These are phyloP conservation scores for Suillus weaverae DNA, from an alignment of 768 basidiomycete genomes.

Conservation along the genomic window DNA sequence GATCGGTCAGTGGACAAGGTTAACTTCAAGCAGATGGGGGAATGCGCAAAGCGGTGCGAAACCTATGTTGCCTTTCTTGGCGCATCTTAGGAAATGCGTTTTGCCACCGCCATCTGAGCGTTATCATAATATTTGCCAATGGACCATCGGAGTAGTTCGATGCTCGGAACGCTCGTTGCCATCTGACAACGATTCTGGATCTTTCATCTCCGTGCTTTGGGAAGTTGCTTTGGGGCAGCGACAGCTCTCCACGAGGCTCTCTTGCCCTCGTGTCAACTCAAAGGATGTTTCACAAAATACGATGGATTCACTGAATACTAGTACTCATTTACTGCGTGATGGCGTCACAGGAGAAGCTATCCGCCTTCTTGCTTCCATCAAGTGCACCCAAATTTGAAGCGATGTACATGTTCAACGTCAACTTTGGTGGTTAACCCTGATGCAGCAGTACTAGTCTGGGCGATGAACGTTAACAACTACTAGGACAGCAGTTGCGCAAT, in stretches of 20 bases:
- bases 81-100: not conserved
- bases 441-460: conserved; percentile 9
- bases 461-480: conserved; percentile 12
- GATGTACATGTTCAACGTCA: not conserved
- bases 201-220: not conserved
- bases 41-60: conserved; percentile 11
- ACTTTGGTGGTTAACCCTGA: not conserved
- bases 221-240: not conserved
- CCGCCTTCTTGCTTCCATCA: not conserved
- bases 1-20: conserved; percentile 32
- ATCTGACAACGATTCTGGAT: not conserved
- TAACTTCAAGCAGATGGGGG: conserved; percentile 29
- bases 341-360: not conserved
- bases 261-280: not conserved
- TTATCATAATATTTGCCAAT: conserved; percentile 2
- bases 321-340: not conserved
- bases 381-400: not conserved
- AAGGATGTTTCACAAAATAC: not conserved
- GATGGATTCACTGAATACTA: not conserved
- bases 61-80: conserved; percentile 3
- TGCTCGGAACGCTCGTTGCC: conserved; percentile 3
- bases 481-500: not conserved
- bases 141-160: not conserved
- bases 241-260: not conserved
- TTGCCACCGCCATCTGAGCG: conserved; percentile 2